Evolutionary conservation across 148 eudicot genomes (phyloP).

Genomic region (Rhododendron molle): DNA sequence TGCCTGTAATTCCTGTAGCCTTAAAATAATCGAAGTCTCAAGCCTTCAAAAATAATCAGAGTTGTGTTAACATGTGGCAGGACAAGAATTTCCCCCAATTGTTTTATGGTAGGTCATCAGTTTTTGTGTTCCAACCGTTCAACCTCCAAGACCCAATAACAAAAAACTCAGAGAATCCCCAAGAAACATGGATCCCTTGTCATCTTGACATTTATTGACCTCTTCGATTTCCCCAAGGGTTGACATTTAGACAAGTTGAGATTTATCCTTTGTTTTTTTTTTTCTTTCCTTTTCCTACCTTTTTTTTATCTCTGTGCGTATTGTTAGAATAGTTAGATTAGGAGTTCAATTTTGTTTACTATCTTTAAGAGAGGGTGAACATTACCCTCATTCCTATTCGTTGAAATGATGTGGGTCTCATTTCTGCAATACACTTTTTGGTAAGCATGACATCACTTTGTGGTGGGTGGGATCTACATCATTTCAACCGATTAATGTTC

Average conservation of each 20-base stretch:
- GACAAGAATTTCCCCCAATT: neutral
- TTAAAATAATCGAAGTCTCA: neutral
- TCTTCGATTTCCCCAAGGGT: neutral
- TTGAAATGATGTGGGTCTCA: too few relatives aligned
- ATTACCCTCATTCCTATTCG: too few relatives aligned
- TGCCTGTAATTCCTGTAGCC: neutral
- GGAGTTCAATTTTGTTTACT: too few relatives aligned
- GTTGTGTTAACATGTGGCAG: neutral
- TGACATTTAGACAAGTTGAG: neutral
- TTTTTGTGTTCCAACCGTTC: neutral
- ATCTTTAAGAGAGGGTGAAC: too few relatives aligned
- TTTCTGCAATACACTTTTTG: too few relatives aligned
- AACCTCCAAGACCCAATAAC: neutral
- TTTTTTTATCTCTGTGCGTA: too few relatives aligned
- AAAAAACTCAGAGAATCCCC: neutral
- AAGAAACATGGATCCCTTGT: constrained; percentile 7
- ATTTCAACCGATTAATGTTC: too few relatives aligned
- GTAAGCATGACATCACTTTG: too few relatives aligned
- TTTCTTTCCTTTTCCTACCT: fast-evolving
- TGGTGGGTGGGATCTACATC: too few relatives aligned
- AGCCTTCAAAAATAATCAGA: neutral
- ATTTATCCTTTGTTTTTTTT: neutral
- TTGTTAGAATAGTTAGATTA: too few relatives aligned
- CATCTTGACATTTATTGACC: constrained; percentile 3
- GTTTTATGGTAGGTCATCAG: neutral